These are phyloP conservation scores for Diaporthe eres DNA, from an alignment of 2,329 filamentous ascomycete species.

Conservation along the genomic window DNA sequence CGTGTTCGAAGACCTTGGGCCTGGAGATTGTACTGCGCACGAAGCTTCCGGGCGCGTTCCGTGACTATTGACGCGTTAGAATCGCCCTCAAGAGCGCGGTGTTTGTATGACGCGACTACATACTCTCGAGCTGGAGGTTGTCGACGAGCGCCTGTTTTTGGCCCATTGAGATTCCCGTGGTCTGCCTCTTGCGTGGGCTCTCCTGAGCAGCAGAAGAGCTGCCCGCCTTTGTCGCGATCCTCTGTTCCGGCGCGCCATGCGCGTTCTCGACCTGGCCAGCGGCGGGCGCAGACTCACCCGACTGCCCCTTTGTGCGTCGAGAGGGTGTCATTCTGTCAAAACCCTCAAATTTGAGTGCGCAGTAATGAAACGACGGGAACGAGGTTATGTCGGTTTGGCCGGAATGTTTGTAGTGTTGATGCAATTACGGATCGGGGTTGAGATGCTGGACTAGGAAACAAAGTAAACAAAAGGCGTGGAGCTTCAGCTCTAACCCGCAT, in stretches of 20 bases:
- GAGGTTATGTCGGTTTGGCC: neutral
- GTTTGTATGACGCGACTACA: constrained; percentile 47
- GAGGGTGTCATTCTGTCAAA: constrained; percentile 62
- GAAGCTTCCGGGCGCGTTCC: constrained; percentile 87
- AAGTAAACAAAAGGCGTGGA: constrained; percentile 44
- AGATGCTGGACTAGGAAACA: constrained; percentile 31
- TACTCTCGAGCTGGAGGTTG: constrained; percentile 91
- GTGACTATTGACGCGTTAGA: constrained; percentile 72
- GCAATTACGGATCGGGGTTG: constrained; percentile 8
- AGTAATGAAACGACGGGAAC: constrained; percentile 4
- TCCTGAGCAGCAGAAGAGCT: constrained; percentile 56
- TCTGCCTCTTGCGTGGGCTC: constrained; percentile 75
- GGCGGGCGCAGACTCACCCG: constrained; percentile 52
- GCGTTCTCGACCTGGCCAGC: constrained; percentile 45
- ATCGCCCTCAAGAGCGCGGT: neutral
- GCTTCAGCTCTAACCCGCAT: constrained; percentile 16
- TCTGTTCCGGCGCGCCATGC: constrained; percentile 45
- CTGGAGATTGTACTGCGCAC: constrained; percentile 90
- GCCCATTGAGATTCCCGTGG: constrained; percentile 72
- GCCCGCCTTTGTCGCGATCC: constrained; percentile 51
- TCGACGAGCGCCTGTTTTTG: constrained; percentile 92
- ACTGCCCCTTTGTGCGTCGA: constrained; percentile 62
- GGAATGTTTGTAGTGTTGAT: constrained; percentile 26
- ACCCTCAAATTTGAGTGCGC: neutral
- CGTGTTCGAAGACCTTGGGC: constrained; percentile 87